Conservation (phyloP, 176 grass and related monocot species). For the Pontederia paniculata region DNA sequence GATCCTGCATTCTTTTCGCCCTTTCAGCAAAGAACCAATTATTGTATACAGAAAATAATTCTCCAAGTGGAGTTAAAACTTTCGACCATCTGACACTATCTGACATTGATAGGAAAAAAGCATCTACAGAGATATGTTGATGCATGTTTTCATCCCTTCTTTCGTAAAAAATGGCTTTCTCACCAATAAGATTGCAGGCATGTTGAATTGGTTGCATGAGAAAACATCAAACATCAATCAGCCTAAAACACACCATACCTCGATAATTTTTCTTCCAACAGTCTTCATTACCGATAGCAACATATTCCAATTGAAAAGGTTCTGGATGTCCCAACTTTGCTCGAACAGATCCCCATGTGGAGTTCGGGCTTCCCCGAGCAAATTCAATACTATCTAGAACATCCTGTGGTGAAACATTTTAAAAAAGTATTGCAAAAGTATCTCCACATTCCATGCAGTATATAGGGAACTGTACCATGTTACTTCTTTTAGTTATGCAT, state of each 20-base stretch:
- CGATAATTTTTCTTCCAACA: conserved; percentile 63
- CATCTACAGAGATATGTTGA: too few species aligned
- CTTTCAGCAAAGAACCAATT: too few species aligned
- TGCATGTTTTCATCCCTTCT: too few species aligned
- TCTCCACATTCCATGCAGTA: too few species aligned
- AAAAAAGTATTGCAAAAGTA: conserved; percentile 5
- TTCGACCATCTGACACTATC: too few species aligned
- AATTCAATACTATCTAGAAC: conserved; percentile 84
- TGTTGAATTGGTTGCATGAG: too few species aligned
- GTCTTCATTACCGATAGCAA: conserved; percentile 92
- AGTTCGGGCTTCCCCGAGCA: conserved; percentile 58
- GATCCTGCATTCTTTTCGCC: too few species aligned
- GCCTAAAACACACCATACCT: conserved; percentile 21
- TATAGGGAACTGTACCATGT: background rate
- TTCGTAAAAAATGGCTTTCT: too few species aligned
- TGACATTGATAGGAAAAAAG: too few species aligned
- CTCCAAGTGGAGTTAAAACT: too few species aligned
- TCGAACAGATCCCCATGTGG: conserved; percentile 85
- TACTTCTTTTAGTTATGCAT: conserved; percentile 28
- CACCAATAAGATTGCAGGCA: too few species aligned
- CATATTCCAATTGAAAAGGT: conserved; percentile 80
- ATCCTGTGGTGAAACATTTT: conserved; percentile 68
- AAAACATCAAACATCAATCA: background rate
- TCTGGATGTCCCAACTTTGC: conserved; percentile 88
- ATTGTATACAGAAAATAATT: too few species aligned